Evolutionary conservation across 495 filamentous ascomycete genomes (phyloP).

Genomic region (Podospora appendiculata): DNA sequence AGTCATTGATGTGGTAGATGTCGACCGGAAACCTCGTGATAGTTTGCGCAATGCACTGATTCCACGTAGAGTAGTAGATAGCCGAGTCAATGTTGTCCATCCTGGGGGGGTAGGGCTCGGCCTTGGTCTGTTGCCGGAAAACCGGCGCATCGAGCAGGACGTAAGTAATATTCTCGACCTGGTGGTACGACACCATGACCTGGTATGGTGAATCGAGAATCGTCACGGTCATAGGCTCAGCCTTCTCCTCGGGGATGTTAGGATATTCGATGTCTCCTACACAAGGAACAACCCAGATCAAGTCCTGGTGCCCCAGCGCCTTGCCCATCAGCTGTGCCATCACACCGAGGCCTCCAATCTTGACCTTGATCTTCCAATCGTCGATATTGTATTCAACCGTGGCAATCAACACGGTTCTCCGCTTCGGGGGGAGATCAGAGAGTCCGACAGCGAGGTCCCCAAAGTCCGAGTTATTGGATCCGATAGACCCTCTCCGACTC

Average conservation of each 20-base stretch:
- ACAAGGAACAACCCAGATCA: constrained; percentile 71
- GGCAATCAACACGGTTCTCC: constrained; percentile 50
- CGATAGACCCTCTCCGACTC: constrained; percentile 5
- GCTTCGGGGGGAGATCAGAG: constrained; percentile 2
- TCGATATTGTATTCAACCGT: constrained; percentile 71
- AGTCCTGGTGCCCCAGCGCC: constrained; percentile 58
- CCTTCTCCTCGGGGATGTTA: constrained; percentile 34
- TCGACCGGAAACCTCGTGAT: constrained; percentile 54
- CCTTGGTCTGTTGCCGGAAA: constrained; percentile 56
- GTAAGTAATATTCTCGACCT: constrained; percentile 63
- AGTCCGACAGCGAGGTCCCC: constrained; percentile 15
- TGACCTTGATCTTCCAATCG: constrained; percentile 66
- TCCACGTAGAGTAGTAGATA: constrained; percentile 69
- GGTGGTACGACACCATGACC: constrained; percentile 57
- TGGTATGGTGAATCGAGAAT: constrained; percentile 55
- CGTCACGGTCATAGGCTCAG: constrained; percentile 55
- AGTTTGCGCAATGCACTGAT: constrained; percentile 57
- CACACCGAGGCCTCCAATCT: constrained; percentile 66
- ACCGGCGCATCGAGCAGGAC: constrained; percentile 63
- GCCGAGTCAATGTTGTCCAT: constrained; percentile 68
- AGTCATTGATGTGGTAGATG: constrained; percentile 74
- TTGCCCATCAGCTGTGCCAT: constrained; percentile 68
- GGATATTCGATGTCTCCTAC: constrained; percentile 45
- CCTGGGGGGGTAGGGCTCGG: constrained; percentile 59
- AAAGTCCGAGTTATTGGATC: constrained; percentile 1